Percentiles rank a stretch among this genome's conserved stretches.
Evolutionary conservation across 108 stramenopile genomes (phyloP).

Genomic region (Cyclotella sp.): DNA sequence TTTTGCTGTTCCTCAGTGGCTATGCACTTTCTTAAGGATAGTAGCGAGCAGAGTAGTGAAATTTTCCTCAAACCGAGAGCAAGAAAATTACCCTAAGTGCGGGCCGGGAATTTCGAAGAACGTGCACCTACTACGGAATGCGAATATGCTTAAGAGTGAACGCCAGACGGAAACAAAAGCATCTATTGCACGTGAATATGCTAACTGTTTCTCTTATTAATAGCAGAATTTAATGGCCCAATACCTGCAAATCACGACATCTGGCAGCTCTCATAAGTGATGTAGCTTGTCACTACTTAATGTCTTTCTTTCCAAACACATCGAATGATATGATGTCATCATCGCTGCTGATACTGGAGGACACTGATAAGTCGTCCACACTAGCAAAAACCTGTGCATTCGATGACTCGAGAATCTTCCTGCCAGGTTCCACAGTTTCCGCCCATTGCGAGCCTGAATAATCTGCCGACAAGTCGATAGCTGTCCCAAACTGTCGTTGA

Average conservation of each 20-base stretch:
- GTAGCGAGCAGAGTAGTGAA: not conserved
- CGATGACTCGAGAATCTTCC: not conserved
- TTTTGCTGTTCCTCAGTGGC: constrained; percentile 84
- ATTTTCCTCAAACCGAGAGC: not conserved
- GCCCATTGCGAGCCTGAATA: constrained; percentile 4
- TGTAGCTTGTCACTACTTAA: not conserved
- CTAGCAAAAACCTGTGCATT: not conserved
- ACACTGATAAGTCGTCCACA: constrained; percentile 9
- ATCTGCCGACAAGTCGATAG: constrained; percentile 27
- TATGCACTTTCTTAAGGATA: constrained; percentile 69
- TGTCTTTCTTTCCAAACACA: constrained; percentile 34
- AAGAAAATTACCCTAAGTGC: not conserved
- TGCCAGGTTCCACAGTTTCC: not conserved
- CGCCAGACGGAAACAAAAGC: too few species aligned
- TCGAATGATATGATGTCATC: constrained; percentile 43
- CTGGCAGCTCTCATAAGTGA: too few species aligned
- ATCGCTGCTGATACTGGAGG: constrained; percentile 32
- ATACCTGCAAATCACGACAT: too few species aligned
- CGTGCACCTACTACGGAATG: too few species aligned
- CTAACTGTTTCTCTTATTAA: too few species aligned
- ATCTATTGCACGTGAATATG: too few species aligned
- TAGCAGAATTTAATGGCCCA: too few species aligned
- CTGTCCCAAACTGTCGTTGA: constrained; percentile 52
- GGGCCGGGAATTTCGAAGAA: not conserved
- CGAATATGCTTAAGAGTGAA: too few species aligned